Percentiles rank a stretch among this genome's conserved stretches.
phyloP scores from a whole-genome alignment of 352 stramenopile genomes.

The Thraustochytrium sp. region DNA sequence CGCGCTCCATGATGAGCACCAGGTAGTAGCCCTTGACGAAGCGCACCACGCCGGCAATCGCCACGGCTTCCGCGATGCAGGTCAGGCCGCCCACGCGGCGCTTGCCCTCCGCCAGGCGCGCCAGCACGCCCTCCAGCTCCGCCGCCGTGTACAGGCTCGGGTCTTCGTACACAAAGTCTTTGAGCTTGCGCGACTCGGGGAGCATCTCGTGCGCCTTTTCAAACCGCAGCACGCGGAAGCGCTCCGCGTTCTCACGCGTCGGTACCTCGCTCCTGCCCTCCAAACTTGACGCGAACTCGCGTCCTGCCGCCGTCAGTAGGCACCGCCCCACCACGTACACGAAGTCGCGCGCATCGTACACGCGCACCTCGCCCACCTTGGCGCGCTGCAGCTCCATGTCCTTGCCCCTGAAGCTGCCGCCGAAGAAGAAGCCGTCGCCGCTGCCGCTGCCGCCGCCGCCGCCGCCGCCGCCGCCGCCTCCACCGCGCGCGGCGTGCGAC shows the following conservation, averaged over 20 bases:
- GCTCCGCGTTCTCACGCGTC: not conserved
- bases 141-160: not conserved
- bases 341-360: constrained; percentile 18
- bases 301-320: not conserved
- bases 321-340: constrained; percentile 21
- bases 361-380: constrained; percentile 4
- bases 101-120: not conserved
- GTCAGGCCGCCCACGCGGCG: not conserved
- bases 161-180: constrained; percentile 10
- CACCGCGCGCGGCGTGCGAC: too few relatives aligned
- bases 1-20: constrained; percentile 3
- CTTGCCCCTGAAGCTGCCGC: too few relatives aligned
- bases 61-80: constrained; percentile 11
- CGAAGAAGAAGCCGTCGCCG: too few relatives aligned
- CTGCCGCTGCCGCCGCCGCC: too few relatives aligned
- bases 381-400: too few relatives aligned
- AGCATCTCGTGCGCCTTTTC: constrained; percentile 2
- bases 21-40: constrained; percentile 33
- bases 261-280: not conserved
- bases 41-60: not conserved
- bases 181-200: not conserved
- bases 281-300: not conserved
- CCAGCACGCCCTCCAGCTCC: not conserved
- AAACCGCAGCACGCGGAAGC: constrained; percentile 10
- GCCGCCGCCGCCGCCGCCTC: too few relatives aligned